These are phyloP conservation scores for Paramecium bursaria DNA, from an alignment of 73 alveolate genomes.

Conservation along the genomic window DNA sequence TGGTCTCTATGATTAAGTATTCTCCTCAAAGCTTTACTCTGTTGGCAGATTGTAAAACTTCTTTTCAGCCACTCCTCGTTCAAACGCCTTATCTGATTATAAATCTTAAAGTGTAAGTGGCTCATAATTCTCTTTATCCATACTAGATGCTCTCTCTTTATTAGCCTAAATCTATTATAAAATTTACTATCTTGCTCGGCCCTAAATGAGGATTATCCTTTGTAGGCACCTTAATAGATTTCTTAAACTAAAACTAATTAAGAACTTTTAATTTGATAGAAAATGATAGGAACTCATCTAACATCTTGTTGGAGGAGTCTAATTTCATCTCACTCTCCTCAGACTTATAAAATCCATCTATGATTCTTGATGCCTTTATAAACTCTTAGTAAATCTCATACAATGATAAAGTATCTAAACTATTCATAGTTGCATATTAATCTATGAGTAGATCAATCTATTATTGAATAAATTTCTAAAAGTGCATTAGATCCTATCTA, in stretches of 20 bases:
- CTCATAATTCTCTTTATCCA: slow-evolving; percentile 2
- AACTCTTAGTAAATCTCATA: slow-evolving; percentile 28
- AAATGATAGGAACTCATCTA: slow-evolving; percentile 42
- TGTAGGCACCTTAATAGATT: slow-evolving; percentile 38
- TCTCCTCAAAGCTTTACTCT: slow-evolving; percentile 27
- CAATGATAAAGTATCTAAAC: slow-evolving; percentile 51
- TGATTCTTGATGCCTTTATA: neutral
- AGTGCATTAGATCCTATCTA: neutral
- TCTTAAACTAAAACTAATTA: slow-evolving; percentile 31
- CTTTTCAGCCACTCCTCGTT: slow-evolving; percentile 45
- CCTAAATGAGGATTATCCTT: neutral
- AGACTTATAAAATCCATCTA: neutral
- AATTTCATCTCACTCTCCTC: slow-evolving; percentile 13
- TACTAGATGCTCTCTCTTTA: slow-evolving; percentile 22
- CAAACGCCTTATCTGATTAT: slow-evolving; percentile 15
- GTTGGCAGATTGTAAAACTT: slow-evolving; percentile 36
- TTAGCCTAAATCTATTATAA: neutral
- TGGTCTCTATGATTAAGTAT: neutral
- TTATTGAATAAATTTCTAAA: neutral
- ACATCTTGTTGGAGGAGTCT: neutral
- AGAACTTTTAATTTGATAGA: slow-evolving; percentile 14
- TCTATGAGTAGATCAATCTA: slow-evolving; percentile 24
- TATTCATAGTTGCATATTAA: slow-evolving; percentile 48
- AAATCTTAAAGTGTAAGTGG: slow-evolving; percentile 5
- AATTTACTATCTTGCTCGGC: neutral